Base-by-base conservation (phyloP, 2,329 filamentous ascomycete genomes). In the Phialophora chinensis region DNA sequence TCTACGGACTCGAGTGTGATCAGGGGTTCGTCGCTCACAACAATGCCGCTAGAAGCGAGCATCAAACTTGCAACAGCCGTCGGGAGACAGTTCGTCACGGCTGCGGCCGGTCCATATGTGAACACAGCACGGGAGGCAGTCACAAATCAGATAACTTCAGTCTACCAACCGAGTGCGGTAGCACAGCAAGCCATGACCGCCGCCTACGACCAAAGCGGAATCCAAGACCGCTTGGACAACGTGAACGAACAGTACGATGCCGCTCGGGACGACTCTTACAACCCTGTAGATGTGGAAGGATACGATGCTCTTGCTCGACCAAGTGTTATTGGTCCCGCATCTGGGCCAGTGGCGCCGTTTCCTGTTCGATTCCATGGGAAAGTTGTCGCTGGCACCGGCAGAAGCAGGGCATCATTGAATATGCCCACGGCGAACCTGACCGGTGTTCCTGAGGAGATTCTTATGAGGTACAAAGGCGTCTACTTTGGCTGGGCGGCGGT, bases 21-120 rank as follows among this genome's bases (percentile, higher is more conserved):
- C 1, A 84, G 87, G 7, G 89, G 89, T 0, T 88, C 89, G 0
- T 89, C 88, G 69, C 73, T 91, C 5, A 80, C 79, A 2, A 90
- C 87, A 0, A 79, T 91, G 75, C 89, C 89, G 0, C 74, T 91
- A 17, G 89, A 91, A 73, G 74, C 90, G 6, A 88, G 88, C 4
- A 81, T 87, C 68, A 86, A 86, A 73, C 82, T 85, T 3, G 84
- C 83, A 1, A 84, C 81, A 3, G 69, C 66, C 6, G 73, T 76
- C 50, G 74, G 71, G 17, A 73, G 68, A 42, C 73, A 71, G 17
- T 80, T 83, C 0, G 79, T 86, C 3, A 81, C 80, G 25, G 80
- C 76, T 53, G 83, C 84, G 64, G 70, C 79, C 14, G 78, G 79
- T 0, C 82, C 80, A 2, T 78, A 79, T 4, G 75, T 77, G 11